Percentiles rank a stretch among this genome's conserved stretches.
Evolutionary conservation across 257 asterid genomes (phyloP).

Genomic region (Coffea eugenioides): DNA sequence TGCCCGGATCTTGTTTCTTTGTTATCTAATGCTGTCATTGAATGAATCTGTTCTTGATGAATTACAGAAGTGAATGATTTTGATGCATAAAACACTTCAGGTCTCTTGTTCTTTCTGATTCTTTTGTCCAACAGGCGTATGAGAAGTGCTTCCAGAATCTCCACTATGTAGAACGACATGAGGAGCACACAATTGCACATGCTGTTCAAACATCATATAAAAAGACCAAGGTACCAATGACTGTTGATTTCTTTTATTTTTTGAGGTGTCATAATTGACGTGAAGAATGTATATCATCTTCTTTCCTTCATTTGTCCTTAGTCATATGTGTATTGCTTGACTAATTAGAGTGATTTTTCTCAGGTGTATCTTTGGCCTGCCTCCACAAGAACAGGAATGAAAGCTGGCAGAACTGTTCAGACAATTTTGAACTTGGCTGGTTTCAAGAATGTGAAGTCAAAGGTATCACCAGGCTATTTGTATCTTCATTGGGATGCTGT

Average conservation of each 20-base stretch:
- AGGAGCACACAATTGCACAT: slow-evolving; percentile 94
- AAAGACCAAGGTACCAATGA: slow-evolving; percentile 70
- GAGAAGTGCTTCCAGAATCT: slow-evolving; percentile 96
- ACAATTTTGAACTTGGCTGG: slow-evolving; percentile 79
- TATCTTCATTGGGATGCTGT: background rate
- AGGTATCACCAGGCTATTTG: slow-evolving; percentile 41
- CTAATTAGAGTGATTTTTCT: slow-evolving; percentile 4
- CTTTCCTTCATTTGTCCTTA: background rate
- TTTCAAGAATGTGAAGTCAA: slow-evolving; percentile 88
- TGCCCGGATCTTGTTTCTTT: background rate
- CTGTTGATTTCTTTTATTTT: background rate
- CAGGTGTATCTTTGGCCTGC: slow-evolving; percentile 98
- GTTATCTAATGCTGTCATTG: background rate
- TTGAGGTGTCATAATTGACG: background rate
- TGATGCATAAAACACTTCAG: background rate
- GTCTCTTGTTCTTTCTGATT: slow-evolving; percentile 3
- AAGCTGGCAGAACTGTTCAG: slow-evolving; percentile 88
- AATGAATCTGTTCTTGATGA: background rate
- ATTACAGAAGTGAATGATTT: background rate
- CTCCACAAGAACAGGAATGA: slow-evolving; percentile 75
- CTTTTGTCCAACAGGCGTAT: slow-evolving; percentile 58
- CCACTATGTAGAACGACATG: slow-evolving; percentile 81
- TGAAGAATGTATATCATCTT: background rate
- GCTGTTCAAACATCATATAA: slow-evolving; percentile 84
- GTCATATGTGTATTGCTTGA: background rate